Percentiles rank a stretch among this genome's conserved stretches.
phyloP scores from a whole-genome alignment of 768 basidiomycete genomes.

The Cystofilobasidium bisporidii region DNA sequence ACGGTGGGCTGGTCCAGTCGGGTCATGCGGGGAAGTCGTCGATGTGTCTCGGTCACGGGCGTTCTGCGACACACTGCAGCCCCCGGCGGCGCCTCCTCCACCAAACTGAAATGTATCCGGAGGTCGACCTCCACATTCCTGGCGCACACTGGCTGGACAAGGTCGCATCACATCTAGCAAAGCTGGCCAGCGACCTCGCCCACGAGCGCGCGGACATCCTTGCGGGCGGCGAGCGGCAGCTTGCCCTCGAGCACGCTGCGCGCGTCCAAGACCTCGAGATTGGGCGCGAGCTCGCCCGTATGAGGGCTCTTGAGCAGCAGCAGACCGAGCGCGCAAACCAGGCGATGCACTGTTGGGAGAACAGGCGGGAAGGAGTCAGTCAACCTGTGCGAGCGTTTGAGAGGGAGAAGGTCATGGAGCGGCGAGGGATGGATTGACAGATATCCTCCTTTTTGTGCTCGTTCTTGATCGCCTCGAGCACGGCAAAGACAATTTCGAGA shows the following conservation, averaged over 20 bases:
- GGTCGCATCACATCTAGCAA: neutral
- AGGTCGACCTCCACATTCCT: no score
- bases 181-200: conserved; percentile 17
- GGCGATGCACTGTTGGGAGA: conserved; percentile 78
- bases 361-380: no score
- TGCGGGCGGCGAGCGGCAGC: conserved; percentile 39
- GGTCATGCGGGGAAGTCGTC: no score
- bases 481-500: conserved; percentile 67
- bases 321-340: conserved; percentile 67
- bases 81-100: no score
- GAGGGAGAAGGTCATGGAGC: neutral
- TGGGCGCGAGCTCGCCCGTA: conserved; percentile 47
- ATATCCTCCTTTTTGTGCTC: conserved; percentile 71
- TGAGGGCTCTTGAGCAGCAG: conserved; percentile 66
- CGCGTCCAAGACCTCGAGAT: conserved; percentile 65
- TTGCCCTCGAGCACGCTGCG: conserved; percentile 52
- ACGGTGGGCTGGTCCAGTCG: no score
- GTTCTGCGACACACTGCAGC: no score
- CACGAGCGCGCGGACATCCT: conserved; percentile 43
- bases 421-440: conserved; percentile 47
- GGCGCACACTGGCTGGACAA: no score
- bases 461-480: conserved; percentile 65
- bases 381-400: no score
- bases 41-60: no score
- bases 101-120: no score